phyloP scores from a whole-genome alignment of 805 yeast species.

The Saccharomycopsis fodiens region DNA sequence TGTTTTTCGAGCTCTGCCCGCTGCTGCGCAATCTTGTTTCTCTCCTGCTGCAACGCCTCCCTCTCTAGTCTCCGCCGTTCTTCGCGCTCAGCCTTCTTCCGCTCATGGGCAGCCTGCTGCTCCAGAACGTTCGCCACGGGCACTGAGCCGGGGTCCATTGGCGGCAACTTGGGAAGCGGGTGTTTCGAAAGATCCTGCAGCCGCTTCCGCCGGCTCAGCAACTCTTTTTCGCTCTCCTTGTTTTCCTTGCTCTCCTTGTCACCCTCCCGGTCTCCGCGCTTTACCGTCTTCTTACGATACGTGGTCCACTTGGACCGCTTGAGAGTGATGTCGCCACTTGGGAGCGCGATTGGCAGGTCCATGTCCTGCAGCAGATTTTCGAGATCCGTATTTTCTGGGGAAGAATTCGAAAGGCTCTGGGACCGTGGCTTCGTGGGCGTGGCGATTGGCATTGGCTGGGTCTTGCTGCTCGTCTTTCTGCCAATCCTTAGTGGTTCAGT shows the following conservation, averaged over 20 bases:
- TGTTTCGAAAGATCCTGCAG: conserved; percentile 19
- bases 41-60: conserved; percentile 7
- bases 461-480: not conserved
- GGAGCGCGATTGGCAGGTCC: conserved; percentile 15
- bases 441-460: not conserved
- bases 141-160: not conserved
- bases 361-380: conserved; percentile 9
- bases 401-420: conserved; percentile 6
- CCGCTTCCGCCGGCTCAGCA: conserved; percentile 13
- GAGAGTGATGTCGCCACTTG: conserved; percentile 29
- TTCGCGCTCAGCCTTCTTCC: conserved; percentile 3
- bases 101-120: conserved; percentile 2
- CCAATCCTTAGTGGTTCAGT: too few species aligned
- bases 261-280: conserved; percentile 1
- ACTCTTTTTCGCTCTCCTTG: not conserved
- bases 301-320: conserved; percentile 46
- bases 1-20: conserved; percentile 17
- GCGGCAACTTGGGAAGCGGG: conserved; percentile 17
- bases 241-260: not conserved
- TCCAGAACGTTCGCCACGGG: conserved; percentile 1
- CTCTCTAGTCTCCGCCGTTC: conserved; percentile 7
- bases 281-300: conserved; percentile 34
- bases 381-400: conserved; percentile 10
- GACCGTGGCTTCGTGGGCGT: conserved; percentile 7
- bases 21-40: conserved; percentile 14